Evolutionary conservation across 1,139 yeast species (phyloP).

Genomic region (Saccharomycopsis hybrid): DNA sequence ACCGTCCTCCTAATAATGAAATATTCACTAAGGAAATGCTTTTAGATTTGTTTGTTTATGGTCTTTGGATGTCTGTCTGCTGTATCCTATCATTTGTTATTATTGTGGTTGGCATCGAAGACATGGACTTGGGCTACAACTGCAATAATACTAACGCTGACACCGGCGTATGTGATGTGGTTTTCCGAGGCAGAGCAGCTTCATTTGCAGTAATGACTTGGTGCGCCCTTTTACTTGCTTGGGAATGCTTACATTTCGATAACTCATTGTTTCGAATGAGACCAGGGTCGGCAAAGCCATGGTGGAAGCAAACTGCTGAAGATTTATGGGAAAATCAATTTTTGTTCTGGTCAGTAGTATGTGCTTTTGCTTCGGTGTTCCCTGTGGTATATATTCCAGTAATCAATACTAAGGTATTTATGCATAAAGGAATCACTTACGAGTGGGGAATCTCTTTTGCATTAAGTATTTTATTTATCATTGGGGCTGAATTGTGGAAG

Average conservation of each 20-base stretch:
- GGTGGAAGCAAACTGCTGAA: conserved; percentile 50
- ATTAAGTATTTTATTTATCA: conserved; percentile 51
- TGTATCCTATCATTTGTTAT: conserved; percentile 66
- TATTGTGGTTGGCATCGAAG: conserved; percentile 59
- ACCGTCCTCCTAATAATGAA: conserved; percentile 53
- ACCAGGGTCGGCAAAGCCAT: conserved; percentile 56
- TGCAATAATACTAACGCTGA: conserved; percentile 54
- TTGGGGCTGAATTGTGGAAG: conserved; percentile 63
- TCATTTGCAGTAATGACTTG: conserved; percentile 85
- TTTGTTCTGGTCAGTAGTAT: conserved; percentile 74
- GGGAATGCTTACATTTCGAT: conserved; percentile 81
- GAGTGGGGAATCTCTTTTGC: conserved; percentile 83
- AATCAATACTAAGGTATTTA: conserved; percentile 69
- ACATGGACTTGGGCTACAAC: conserved; percentile 56
- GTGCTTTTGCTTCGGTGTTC: conserved; percentile 67
- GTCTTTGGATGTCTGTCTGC: conserved; percentile 64
- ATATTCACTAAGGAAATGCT: conserved; percentile 69
- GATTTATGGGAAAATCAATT: conserved; percentile 75
- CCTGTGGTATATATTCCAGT: conserved; percentile 88
- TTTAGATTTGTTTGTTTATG: conserved; percentile 68
- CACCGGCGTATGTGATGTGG: conserved; percentile 48
- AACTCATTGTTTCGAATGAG: conserved; percentile 72
- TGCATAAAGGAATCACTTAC: conserved; percentile 66
- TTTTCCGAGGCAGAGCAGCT: conserved; percentile 74
- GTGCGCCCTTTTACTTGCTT: conserved; percentile 80